Conservation (phyloP, 257 asterid genomes). For the Solanum bukasovii region DNA sequence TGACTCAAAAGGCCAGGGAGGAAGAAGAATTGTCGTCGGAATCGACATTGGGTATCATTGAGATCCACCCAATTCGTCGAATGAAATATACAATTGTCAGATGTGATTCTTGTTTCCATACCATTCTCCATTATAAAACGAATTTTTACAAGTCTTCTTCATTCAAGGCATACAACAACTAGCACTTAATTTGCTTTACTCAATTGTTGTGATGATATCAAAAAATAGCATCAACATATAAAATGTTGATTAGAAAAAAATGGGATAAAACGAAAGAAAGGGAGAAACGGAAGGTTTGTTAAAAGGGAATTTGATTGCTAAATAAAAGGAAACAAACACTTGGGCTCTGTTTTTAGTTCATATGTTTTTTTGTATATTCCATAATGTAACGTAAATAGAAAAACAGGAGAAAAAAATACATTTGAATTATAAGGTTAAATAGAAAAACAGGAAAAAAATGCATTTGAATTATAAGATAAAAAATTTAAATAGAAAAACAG, state of each 20-base stretch:
- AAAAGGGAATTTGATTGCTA: too few relatives aligned
- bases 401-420: not conserved
- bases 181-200: not conserved
- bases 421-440: too few relatives aligned
- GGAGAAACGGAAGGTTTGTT: not conserved
- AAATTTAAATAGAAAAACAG: not conserved
- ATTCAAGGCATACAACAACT: not conserved
- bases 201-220: not conserved
- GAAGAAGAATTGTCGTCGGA: slow-evolving; percentile 4
- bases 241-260: not conserved
- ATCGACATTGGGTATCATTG: slow-evolving; percentile 18
- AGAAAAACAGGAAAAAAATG: too few relatives aligned
- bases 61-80: not conserved
- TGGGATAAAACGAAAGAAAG: not conserved
- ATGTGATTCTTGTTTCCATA: slow-evolving; percentile 1
- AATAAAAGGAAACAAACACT: not conserved
- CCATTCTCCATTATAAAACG: slow-evolving; percentile 8
- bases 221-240: not conserved
- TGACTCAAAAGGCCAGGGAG: slow-evolving; percentile 23
- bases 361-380: not conserved
- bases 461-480: too few relatives aligned
- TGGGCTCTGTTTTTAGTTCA: not conserved
- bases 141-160: not conserved
- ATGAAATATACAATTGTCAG: not conserved
- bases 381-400: not conserved